phyloP scores from a whole-genome alignment of 2,329 filamentous ascomycete species.

The Dothistroma pini region DNA sequence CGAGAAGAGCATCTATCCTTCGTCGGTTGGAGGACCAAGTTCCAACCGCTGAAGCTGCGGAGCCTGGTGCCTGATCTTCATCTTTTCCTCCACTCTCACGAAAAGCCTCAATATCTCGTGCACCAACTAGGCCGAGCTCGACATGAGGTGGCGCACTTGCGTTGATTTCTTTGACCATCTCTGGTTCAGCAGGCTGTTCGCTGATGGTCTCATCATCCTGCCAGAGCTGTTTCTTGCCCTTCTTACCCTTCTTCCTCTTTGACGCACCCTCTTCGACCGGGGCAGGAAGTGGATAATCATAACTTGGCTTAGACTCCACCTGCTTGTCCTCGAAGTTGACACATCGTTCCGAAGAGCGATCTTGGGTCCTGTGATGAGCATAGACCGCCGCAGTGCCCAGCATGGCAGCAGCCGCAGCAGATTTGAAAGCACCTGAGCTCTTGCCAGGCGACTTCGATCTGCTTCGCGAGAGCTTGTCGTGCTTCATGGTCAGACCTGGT shows the following conservation, averaged over 20 bases:
- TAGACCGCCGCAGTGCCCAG: constrained; percentile 29
- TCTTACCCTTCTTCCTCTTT: constrained; percentile 28
- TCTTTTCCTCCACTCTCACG: background rate
- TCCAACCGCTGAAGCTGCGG: background rate
- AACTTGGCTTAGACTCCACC: background rate
- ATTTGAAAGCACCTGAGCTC: constrained; percentile 13
- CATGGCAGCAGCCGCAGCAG: constrained; percentile 28
- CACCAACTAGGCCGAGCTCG: background rate
- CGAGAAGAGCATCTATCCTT: background rate
- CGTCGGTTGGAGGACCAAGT: background rate
- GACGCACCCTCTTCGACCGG: constrained; percentile 13
- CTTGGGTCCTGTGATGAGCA: constrained; percentile 16
- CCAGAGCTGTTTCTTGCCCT: constrained; percentile 24
- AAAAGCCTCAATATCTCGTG: background rate
- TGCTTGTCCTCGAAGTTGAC: background rate
- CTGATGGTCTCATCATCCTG: constrained; percentile 3
- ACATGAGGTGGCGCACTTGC: background rate
- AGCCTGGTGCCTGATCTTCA: background rate
- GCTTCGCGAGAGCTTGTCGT: constrained; percentile 7
- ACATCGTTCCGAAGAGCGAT: constrained; percentile 16
- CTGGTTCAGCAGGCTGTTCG: background rate
- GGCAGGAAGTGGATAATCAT: constrained; percentile 15
- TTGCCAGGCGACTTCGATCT: constrained; percentile 16
- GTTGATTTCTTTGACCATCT: background rate
- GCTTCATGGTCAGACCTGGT: background rate